A percentile compares a stretch with the other conserved stretches of the same genome.
These are phyloP conservation scores for Wickerhamomyces bovis DNA, from an alignment of 805 yeast genomes.

Conservation along the genomic window DNA sequence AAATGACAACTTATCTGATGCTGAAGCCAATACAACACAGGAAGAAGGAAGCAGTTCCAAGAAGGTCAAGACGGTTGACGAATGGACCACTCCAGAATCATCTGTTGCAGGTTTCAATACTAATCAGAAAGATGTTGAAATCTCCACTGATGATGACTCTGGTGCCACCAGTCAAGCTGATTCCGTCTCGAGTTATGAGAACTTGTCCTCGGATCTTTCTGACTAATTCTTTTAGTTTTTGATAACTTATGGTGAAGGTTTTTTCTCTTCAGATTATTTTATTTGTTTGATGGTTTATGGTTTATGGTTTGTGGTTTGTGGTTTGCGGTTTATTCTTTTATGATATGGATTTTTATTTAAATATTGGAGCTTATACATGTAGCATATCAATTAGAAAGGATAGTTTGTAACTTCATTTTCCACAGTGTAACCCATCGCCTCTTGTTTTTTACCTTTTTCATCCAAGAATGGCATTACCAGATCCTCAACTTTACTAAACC, in stretches of 20 bases:
- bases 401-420: slow-evolving; percentile 15
- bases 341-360: background rate
- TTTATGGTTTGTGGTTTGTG: no score
- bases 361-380: no score
- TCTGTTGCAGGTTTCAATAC: background rate
- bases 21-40: background rate
- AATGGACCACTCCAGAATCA: background rate
- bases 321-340: background rate
- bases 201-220: background rate
- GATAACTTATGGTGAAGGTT: no score
- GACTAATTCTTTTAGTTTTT: no score
- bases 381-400: slow-evolving; percentile 4
- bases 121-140: background rate
- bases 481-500: slow-evolving; percentile 47
- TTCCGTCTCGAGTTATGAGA: background rate
- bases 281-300: no score
- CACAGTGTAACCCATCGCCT: slow-evolving; percentile 14
- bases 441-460: slow-evolving; percentile 33
- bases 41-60: background rate
- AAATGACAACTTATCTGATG: no score
- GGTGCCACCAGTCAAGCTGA: background rate
- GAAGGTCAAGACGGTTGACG: background rate
- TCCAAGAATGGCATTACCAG: slow-evolving; percentile 50
- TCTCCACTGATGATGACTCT: background rate
- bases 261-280: no score